phyloP scores from a whole-genome alignment of 371 early-diverging fungal species.

The Apophysomyces trapeziformis region DNA sequence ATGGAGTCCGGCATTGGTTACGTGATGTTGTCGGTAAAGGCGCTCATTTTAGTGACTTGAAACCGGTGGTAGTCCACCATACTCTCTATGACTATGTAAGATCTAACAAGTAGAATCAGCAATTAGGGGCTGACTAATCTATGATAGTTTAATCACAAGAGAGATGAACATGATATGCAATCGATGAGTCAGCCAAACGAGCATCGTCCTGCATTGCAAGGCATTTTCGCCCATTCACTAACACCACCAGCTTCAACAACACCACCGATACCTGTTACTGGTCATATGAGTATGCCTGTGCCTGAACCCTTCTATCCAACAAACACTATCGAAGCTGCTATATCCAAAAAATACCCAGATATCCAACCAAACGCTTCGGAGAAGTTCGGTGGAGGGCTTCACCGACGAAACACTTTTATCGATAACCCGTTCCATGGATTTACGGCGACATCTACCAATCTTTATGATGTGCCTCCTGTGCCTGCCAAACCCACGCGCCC shows the following conservation, averaged over 20 bases:
- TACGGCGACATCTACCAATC: slow-evolving; percentile 34
- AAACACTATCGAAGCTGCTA: slow-evolving; percentile 19
- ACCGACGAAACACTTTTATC: slow-evolving; percentile 57
- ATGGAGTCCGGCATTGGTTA: slow-evolving; percentile 22
- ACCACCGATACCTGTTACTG: slow-evolving; percentile 6
- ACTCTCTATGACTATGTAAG: slow-evolving; percentile 50
- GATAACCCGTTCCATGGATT: slow-evolving; percentile 69
- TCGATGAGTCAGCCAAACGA: slow-evolving; percentile 20
- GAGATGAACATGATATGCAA: slow-evolving; percentile 14
- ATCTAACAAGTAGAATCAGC: not conserved
- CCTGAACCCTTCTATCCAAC: slow-evolving; percentile 1
- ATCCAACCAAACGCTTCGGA: slow-evolving; percentile 23
- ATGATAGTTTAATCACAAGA: slow-evolving; percentile 24
- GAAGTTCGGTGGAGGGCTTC: slow-evolving; percentile 16
- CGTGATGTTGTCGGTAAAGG: slow-evolving; percentile 24
- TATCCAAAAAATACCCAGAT: slow-evolving; percentile 19
- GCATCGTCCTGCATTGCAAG: slow-evolving; percentile 29
- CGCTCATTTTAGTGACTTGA: not conserved
- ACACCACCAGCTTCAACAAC: slow-evolving; percentile 1
- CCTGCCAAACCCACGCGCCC: slow-evolving; percentile 31
- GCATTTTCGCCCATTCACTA: slow-evolving; percentile 23
- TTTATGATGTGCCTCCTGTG: slow-evolving; percentile 28
- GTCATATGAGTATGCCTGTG: slow-evolving; percentile 18
- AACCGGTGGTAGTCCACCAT: slow-evolving; percentile 18
- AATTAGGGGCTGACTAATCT: not conserved